Conservation (phyloP, 257 asterid species). For the Apocynum venetum region DNA sequence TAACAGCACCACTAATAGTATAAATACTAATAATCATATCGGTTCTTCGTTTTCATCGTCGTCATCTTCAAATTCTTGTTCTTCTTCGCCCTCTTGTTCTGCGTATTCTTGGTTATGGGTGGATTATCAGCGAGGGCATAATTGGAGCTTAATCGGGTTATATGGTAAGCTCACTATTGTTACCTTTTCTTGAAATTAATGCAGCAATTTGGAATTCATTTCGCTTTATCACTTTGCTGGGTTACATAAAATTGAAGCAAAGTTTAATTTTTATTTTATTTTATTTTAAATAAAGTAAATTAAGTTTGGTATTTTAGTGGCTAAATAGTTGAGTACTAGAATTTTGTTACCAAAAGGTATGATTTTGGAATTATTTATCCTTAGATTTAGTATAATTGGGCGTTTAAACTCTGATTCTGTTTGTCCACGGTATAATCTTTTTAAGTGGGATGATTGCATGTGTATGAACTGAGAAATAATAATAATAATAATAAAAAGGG, state of each 20-base stretch:
- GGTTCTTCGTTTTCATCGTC: conserved; percentile 1
- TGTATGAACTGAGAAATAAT: too few species aligned
- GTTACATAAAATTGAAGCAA: background rate
- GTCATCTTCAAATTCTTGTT: conserved; percentile 41
- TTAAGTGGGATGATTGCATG: background rate
- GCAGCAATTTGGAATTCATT: background rate
- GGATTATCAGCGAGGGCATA: conserved; percentile 20
- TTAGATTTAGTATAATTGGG: too few species aligned
- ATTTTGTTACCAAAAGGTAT: background rate
- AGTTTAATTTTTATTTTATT: too few species aligned
- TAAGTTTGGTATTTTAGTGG: too few species aligned
- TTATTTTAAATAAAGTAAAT: too few species aligned
- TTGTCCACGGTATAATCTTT: background rate
- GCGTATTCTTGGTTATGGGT: conserved; percentile 32
- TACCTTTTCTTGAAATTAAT: background rate
- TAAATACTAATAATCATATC: background rate
- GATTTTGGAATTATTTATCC: background rate
- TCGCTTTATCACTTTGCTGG: background rate
- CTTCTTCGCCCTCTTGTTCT: conserved; percentile 34
- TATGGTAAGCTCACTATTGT: conserved; percentile 34
- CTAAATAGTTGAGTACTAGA: too few species aligned
- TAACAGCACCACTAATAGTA: background rate
- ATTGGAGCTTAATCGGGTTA: conserved; percentile 33
- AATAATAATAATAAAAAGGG: too few species aligned
- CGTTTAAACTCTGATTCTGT: background rate